These are phyloP conservation scores for Scytalidium lignicola DNA, from an alignment of 2,329 filamentous ascomycete genomes.

Conservation along the genomic window DNA sequence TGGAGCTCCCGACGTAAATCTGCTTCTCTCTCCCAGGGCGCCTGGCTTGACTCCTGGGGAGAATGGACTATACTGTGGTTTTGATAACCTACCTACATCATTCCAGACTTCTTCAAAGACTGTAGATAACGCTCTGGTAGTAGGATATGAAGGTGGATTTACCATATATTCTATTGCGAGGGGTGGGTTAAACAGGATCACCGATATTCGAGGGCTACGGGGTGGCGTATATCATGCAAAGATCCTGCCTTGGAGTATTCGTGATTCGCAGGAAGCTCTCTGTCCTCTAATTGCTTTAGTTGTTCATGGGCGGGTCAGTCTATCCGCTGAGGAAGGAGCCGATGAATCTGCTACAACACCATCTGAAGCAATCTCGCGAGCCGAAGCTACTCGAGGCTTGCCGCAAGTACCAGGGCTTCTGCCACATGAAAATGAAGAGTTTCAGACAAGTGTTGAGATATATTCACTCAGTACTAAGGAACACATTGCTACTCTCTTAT, in stretches of 20 bases:
- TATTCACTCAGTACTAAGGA: slow-evolving; percentile 77
- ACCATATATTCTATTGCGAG: slow-evolving; percentile 71
- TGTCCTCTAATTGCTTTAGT: slow-evolving; percentile 76
- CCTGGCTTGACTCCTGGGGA: slow-evolving; percentile 58
- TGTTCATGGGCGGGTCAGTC: slow-evolving; percentile 68
- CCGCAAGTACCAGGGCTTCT: slow-evolving; percentile 32
- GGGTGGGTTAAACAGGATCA: slow-evolving; percentile 64
- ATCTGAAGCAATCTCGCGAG: slow-evolving; percentile 16
- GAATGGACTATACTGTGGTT: slow-evolving; percentile 72
- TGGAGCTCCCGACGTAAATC: slow-evolving; percentile 66
- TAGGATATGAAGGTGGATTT: slow-evolving; percentile 75
- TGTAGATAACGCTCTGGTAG: slow-evolving; percentile 62
- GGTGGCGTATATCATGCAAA: slow-evolving; percentile 80
- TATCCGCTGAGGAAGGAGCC: slow-evolving; percentile 15
- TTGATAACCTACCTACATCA: slow-evolving; percentile 60
- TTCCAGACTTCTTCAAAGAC: slow-evolving; percentile 22
- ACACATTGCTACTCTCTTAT: slow-evolving; percentile 67
- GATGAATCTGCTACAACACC: slow-evolving; percentile 13
- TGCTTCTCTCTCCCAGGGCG: slow-evolving; percentile 43
- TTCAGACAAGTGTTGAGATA: slow-evolving; percentile 84
- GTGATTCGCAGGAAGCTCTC: slow-evolving; percentile 46
- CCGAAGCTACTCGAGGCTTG: slow-evolving; percentile 23
- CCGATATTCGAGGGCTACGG: slow-evolving; percentile 68
- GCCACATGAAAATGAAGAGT: slow-evolving; percentile 37
- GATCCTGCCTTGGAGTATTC: slow-evolving; percentile 65